A percentile compares a stretch with the other conserved stretches of the same genome.
Conservation (phyloP, 441 rosid species). For the Omphalea diandra region DNA sequence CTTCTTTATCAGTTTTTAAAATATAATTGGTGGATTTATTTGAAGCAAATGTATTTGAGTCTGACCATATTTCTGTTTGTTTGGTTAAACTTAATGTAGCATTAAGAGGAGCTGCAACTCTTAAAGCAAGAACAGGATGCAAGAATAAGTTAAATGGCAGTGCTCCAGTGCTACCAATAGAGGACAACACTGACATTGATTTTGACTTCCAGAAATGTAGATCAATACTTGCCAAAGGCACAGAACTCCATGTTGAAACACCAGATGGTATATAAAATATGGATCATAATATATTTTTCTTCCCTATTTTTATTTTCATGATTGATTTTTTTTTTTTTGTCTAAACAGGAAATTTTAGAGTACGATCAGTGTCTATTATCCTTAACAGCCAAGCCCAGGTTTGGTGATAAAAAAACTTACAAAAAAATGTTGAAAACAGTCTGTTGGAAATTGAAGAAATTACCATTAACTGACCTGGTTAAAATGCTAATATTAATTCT, state of each 20-base stretch:
- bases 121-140: slow-evolving; percentile 76
- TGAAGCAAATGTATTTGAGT: no score
- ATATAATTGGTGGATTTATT: no score
- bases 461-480: no score
- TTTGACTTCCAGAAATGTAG: slow-evolving; percentile 57
- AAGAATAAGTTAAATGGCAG: slow-evolving; percentile 53
- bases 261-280: slow-evolving; percentile 69
- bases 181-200: slow-evolving; percentile 42
- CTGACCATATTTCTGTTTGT: no score
- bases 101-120: slow-evolving; percentile 78
- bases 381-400: slow-evolving; percentile 67
- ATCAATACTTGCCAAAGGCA: slow-evolving; percentile 60
- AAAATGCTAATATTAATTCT: background rate
- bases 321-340: background rate
- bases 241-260: slow-evolving; percentile 68
- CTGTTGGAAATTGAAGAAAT: no score
- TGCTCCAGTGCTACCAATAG: slow-evolving; percentile 63
- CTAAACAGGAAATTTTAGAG: slow-evolving; percentile 60
- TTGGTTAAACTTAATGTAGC: slow-evolving; percentile 38
- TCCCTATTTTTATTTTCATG: background rate
- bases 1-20: no score
- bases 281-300: background rate
- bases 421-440: no score
- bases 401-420: no score
- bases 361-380: slow-evolving; percentile 57